Base-by-base conservation (phyloP, 768 basidiomycete genomes). In the Boletus insuetus region DNA sequence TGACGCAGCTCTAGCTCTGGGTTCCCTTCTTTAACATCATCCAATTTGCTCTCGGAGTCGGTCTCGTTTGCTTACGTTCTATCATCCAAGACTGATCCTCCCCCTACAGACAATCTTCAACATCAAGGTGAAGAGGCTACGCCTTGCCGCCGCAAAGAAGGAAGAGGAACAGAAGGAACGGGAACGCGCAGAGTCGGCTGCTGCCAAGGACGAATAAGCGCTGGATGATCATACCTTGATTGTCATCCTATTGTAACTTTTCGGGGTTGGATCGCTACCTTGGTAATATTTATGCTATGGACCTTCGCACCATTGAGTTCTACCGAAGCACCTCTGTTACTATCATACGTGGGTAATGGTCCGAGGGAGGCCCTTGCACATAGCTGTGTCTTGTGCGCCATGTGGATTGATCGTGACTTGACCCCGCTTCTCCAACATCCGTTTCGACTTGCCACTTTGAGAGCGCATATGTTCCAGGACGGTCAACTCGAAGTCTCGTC, bases 1-100 rank as follows among this genome's bases (percentile, higher is more conserved):
- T 57, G 24, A 61, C 34, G 16, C 37, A 22, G n/a, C 34, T 46
- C 16, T 59, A 91, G 87, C 77, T 92, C 42, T 93, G 92, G 91
- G 88, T 89, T 0, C 88, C 89, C 10, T 95, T 89, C 75, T 94
- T 94, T 80, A 92, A 86, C 69, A 62, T 80, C 35, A 74, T 94
- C 40, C 83, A 85, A 67, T 92, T 94, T 67, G 68, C 82, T 20
- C 76, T 91, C 13, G 91, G 91, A 20, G 91, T 91, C 65, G 63
- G 87, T 52, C 32, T 43, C 14, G 17, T 46, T 61, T 48, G 14
- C 39, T 59, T 55, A 52, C 6, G 32, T 38, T 44, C 19, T 10
- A 11, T 46, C 19, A 9, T 37, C 35, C 14, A n/a, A 2, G 26
- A 53, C 54, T 52, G 46, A 56, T 37, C 40, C 10, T 40, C 29